Percentiles rank a stretch among this genome's conserved stretches.
phyloP scores from a whole-genome alignment of 257 asterid genomes.

The Nicotiana sylvestris region DNA sequence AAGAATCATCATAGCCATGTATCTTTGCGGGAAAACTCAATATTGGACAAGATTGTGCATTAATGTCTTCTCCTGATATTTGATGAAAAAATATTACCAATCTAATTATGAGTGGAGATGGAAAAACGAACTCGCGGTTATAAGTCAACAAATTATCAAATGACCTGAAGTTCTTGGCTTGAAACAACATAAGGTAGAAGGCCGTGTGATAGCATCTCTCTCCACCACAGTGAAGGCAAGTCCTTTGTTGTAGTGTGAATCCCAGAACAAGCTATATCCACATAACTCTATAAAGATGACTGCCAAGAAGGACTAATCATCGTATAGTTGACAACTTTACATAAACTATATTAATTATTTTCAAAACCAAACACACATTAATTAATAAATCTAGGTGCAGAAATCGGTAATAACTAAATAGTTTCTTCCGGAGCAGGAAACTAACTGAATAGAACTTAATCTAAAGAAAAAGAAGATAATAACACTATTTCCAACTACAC shows the following conservation, averaged over 20 bases:
- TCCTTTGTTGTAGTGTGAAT: conserved; percentile 88
- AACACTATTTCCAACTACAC: background rate
- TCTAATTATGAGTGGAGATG: background rate
- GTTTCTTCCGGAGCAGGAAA: too few species aligned
- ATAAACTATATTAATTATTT: background rate
- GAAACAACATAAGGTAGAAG: conserved; percentile 71
- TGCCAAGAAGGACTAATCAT: background rate
- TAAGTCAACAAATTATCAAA: conserved; percentile 1
- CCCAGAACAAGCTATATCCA: conserved; percentile 72
- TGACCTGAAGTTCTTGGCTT: conserved; percentile 85
- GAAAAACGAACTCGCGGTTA: background rate
- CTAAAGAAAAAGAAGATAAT: background rate
- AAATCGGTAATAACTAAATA: too few species aligned
- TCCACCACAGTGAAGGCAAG: conserved; percentile 77
- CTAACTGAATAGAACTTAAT: background rate
- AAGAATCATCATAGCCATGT: conserved; percentile 95
- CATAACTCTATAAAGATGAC: conserved; percentile 26
- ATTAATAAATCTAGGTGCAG: background rate
- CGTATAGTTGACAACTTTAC: background rate
- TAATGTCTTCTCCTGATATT: conserved; percentile 56
- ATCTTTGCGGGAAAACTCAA: conserved; percentile 71
- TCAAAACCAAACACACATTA: background rate
- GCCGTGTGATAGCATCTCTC: conserved; percentile 83
- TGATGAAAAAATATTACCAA: background rate
- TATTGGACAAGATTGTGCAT: conserved; percentile 68